These are phyloP conservation scores for Yamadazyma philogaea DNA, from an alignment of 805 yeast species.

Conservation along the genomic window DNA sequence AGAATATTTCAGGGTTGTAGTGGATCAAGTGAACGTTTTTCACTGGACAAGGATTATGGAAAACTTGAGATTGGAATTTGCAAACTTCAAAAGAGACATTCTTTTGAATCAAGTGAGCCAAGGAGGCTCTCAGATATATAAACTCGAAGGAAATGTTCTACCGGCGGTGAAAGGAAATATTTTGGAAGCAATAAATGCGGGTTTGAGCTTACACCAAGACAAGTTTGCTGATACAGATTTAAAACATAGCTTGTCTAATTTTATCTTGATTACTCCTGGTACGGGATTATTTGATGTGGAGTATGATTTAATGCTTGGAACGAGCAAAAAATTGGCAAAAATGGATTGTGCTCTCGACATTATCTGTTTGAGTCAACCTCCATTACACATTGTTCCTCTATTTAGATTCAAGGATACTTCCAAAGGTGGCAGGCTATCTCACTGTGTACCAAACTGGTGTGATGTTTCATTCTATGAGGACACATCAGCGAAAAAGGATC, in stretches of 20 bases:
- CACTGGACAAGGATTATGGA: constrained; percentile 94
- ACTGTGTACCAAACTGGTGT: constrained; percentile 92
- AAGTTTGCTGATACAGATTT: constrained; percentile 82
- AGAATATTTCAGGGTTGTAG: constrained; percentile 90
- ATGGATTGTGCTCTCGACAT: constrained; percentile 87
- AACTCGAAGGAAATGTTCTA: constrained; percentile 60
- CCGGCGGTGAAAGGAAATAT: constrained; percentile 90
- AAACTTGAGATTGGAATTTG: constrained; percentile 77
- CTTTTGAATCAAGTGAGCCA: constrained; percentile 37
- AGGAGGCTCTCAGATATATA: constrained; percentile 10
- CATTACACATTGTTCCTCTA: constrained; percentile 87
- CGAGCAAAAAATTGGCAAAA: constrained; percentile 70
- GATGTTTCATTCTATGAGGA: constrained; percentile 90
- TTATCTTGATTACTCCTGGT: constrained; percentile 85
- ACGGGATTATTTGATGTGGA: constrained; percentile 93
- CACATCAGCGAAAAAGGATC: constrained; percentile 38
- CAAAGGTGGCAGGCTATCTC: constrained; percentile 48
- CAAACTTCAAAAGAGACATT: constrained; percentile 74
- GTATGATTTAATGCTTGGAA: constrained; percentile 65
- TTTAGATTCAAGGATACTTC: constrained; percentile 54
- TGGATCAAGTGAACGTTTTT: constrained; percentile 84
- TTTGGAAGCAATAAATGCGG: constrained; percentile 82
- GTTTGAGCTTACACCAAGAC: constrained; percentile 71
- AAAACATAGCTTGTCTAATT: constrained; percentile 87
- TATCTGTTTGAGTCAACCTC: constrained; percentile 85